Evolutionary conservation across 2,329 filamentous ascomycete genomes (phyloP).

Genomic region (Grosmannia clavigera): DNA sequence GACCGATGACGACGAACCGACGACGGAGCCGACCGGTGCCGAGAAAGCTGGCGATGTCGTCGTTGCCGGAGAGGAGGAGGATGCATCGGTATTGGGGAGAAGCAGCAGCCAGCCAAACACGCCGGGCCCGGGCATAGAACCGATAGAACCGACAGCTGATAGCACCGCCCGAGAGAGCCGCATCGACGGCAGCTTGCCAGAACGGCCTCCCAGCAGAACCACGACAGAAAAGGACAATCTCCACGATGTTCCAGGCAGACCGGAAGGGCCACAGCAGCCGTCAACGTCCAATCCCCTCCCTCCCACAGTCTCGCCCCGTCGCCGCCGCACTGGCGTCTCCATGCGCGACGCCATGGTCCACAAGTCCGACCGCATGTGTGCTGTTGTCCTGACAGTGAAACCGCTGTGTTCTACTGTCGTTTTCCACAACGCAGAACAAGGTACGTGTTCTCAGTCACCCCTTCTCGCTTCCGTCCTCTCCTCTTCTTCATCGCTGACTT

Average conservation of each 20-base stretch:
- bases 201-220: background rate
- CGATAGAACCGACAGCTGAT: background rate
- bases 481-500: background rate
- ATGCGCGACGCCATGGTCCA: slow-evolving; percentile 44
- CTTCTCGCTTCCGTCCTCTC: background rate
- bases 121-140: background rate
- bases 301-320: background rate
- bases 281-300: background rate
- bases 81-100: background rate
- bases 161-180: background rate
- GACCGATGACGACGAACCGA: slow-evolving; percentile 12
- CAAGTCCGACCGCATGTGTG: slow-evolving; percentile 53
- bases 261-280: no score
- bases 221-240: background rate
- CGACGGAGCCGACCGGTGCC: background rate
- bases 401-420: slow-evolving; percentile 49
- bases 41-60: background rate
- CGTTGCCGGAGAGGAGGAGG: background rate
- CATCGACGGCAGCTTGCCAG: background rate
- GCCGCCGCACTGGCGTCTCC: slow-evolving; percentile 7
- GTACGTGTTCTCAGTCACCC: slow-evolving; percentile 19
- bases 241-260: background rate
- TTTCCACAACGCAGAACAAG: slow-evolving; percentile 59
- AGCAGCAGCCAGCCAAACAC: background rate
- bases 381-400: slow-evolving; percentile 53